phyloP scores from a whole-genome alignment of 2,329 filamentous ascomycete genomes.

The Mycogone perniciosa region DNA sequence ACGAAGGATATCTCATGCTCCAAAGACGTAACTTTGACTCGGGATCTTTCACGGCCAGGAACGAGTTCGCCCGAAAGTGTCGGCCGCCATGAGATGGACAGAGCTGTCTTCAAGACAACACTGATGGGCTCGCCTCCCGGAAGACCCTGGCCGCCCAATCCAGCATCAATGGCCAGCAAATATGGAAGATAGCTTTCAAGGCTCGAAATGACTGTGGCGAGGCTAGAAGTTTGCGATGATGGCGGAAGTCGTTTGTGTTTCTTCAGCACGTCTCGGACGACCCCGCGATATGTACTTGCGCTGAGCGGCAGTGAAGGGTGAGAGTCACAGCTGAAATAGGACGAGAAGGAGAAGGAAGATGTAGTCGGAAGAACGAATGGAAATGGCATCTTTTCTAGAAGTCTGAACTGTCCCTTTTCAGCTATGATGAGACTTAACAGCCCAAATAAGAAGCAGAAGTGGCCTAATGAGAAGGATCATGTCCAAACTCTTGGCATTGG shows the following conservation, averaged over 20 bases:
- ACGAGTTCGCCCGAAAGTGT: slow-evolving; percentile 63
- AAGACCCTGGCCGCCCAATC: slow-evolving; percentile 47
- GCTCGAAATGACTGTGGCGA: slow-evolving; percentile 62
- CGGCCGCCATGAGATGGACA: slow-evolving; percentile 76
- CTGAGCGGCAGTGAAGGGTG: slow-evolving; percentile 84
- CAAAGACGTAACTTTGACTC: slow-evolving; percentile 65
- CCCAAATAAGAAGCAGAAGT: neutral
- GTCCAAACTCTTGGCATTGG: slow-evolving; percentile 6
- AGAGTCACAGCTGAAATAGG: slow-evolving; percentile 68
- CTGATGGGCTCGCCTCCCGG: slow-evolving; percentile 55
- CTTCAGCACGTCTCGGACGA: slow-evolving; percentile 79
- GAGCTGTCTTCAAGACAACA: slow-evolving; percentile 54
- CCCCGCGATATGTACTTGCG: slow-evolving; percentile 75
- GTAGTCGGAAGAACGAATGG: slow-evolving; percentile 86
- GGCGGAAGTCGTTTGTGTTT: slow-evolving; percentile 80
- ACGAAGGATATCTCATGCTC: slow-evolving; percentile 80
- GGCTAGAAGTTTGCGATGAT: slow-evolving; percentile 60
- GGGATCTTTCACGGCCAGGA: slow-evolving; percentile 56
- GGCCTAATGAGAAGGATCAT: neutral
- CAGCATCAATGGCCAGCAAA: slow-evolving; percentile 68
- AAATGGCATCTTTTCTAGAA: slow-evolving; percentile 65
- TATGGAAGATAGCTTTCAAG: slow-evolving; percentile 78
- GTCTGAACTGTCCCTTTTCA: neutral
- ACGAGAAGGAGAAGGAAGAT: slow-evolving; percentile 75
- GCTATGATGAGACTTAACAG: neutral